These are phyloP conservation scores for Globisporangium heterothallicum DNA, from an alignment of 352 stramenopile genomes.

Conservation along the genomic window DNA sequence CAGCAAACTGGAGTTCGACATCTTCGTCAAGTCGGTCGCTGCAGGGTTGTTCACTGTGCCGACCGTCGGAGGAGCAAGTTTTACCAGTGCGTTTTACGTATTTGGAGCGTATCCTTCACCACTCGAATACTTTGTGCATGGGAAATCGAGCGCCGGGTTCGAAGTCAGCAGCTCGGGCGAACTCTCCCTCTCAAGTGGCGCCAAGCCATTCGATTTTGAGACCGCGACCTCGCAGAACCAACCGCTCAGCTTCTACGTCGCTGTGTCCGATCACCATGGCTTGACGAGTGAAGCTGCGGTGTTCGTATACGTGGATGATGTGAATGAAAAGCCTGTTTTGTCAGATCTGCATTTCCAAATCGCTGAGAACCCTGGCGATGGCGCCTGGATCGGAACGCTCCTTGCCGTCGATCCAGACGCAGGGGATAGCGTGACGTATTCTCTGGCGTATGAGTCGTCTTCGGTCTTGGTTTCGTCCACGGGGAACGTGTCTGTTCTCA, in stretches of 20 bases:
- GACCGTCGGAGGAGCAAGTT: neutral
- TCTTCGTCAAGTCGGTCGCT: conserved; percentile 12
- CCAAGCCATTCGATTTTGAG: conserved; percentile 33
- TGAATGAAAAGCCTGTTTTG: conserved; percentile 39
- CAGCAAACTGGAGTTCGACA: conserved; percentile 20
- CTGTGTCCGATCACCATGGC: conserved; percentile 28
- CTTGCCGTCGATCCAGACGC: conserved; percentile 28
- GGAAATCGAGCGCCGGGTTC: conserved; percentile 15
- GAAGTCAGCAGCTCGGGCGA: conserved; percentile 20
- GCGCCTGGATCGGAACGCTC: conserved; percentile 35
- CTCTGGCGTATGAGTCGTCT: conserved; percentile 14
- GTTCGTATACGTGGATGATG: conserved; percentile 40
- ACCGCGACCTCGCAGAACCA: conserved; percentile 14
- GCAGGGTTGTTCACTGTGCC: conserved; percentile 1
- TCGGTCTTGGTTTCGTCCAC: conserved; percentile 28
- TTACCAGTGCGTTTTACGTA: conserved; percentile 12
- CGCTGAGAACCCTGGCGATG: conserved; percentile 34
- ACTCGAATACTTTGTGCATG: conserved; percentile 22
- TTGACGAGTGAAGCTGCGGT: conserved; percentile 31
- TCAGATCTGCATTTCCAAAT: conserved; percentile 31
- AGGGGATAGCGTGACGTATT: conserved; percentile 21
- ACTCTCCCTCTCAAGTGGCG: conserved; percentile 15
- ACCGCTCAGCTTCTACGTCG: conserved; percentile 22
- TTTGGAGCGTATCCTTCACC: conserved; percentile 23
- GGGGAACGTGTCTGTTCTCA: conserved; percentile 37